phyloP scores from a whole-genome alignment of 2,329 filamentous ascomycete genomes.

The Nigrograna mackinnonii region DNA sequence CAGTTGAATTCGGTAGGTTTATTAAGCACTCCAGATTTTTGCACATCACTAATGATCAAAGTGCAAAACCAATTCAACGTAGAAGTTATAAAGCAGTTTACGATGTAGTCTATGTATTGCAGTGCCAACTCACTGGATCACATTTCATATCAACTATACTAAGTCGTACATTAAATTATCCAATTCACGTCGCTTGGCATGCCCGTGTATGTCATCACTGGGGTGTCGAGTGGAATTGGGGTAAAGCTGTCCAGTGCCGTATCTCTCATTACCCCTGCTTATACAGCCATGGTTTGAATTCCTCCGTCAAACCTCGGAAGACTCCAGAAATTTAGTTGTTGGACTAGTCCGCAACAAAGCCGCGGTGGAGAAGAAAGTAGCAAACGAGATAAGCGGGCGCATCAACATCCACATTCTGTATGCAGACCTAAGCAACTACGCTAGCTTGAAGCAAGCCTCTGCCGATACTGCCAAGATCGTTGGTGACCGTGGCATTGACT shows the following conservation, averaged over 20 bases:
- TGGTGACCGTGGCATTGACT: constrained; percentile 49
- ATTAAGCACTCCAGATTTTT: too few species aligned
- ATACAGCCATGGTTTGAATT: constrained; percentile 50
- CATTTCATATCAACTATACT: too few species aligned
- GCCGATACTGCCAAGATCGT: constrained; percentile 18
- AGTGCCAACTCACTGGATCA: too few species aligned
- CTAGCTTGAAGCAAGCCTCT: constrained; percentile 18
- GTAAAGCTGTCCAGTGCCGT: constrained; percentile 18
- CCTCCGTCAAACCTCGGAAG: constrained; percentile 49
- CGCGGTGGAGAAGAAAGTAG: constrained; percentile 48
- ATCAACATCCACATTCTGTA: constrained; percentile 25
- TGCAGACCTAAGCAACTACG: constrained; percentile 24
- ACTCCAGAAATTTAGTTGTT: constrained; percentile 33
- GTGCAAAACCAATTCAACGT: too few species aligned
- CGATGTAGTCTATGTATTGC: too few species aligned
- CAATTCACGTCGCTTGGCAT: too few species aligned
- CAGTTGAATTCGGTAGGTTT: too few species aligned
- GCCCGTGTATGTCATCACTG: constrained; percentile 31
- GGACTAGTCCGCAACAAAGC: constrained; percentile 43
- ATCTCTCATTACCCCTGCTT: constrained; percentile 1
- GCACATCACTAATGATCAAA: too few species aligned
- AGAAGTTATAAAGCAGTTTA: too few species aligned
- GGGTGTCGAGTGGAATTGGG: constrained; percentile 29
- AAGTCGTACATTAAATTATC: too few species aligned
- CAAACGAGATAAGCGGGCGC: constrained; percentile 39